Evolutionary conservation across 768 basidiomycete genomes (phyloP).

Genomic region (Hydnomerulius pinastri): DNA sequence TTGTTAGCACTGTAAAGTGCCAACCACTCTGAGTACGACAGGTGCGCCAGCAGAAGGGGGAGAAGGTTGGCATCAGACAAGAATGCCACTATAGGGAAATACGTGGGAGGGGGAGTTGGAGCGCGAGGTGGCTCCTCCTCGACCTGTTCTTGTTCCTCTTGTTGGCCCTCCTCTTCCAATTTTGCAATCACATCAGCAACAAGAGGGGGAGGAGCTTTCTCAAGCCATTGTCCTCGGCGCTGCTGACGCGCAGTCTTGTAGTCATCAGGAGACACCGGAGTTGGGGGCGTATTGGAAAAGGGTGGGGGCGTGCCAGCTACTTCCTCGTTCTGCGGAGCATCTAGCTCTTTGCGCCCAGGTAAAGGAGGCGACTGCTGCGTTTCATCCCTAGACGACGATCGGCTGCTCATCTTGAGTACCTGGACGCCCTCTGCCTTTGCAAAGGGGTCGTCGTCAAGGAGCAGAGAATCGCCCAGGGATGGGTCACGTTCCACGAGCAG

Average conservation of each 20-base stretch:
- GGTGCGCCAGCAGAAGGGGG: slow-evolving; percentile 51
- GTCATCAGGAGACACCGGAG: slow-evolving; percentile 35
- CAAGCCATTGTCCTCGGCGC: slow-evolving; percentile 41
- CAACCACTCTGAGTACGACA: slow-evolving; percentile 77
- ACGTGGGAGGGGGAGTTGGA: slow-evolving; percentile 26
- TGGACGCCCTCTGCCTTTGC: slow-evolving; percentile 55
- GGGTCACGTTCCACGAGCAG: neutral
- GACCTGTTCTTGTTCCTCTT: slow-evolving; percentile 18
- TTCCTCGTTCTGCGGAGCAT: slow-evolving; percentile 7
- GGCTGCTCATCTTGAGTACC: slow-evolving; percentile 37
- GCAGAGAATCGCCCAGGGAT: slow-evolving; percentile 19
- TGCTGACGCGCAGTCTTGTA: slow-evolving; percentile 43
- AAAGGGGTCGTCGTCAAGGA: slow-evolving; percentile 45
- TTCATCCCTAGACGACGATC: slow-evolving; percentile 2
- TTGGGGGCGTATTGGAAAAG: slow-evolving; percentile 6
- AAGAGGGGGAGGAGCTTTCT: slow-evolving; percentile 38
- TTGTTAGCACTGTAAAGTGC: slow-evolving; percentile 58
- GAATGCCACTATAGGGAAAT: slow-evolving; percentile 59
- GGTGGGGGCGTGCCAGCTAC: neutral
- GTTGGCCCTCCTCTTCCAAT: slow-evolving; percentile 20
- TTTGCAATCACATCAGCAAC: slow-evolving; percentile 35
- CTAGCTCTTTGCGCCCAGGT: slow-evolving; percentile 5
- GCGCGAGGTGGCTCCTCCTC: slow-evolving; percentile 18
- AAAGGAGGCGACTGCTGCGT: neutral
- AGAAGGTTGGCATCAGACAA: slow-evolving; percentile 56